phyloP scores from a whole-genome alignment of 2,329 filamentous ascomycete species.

The Didymosphaeria variabile region DNA sequence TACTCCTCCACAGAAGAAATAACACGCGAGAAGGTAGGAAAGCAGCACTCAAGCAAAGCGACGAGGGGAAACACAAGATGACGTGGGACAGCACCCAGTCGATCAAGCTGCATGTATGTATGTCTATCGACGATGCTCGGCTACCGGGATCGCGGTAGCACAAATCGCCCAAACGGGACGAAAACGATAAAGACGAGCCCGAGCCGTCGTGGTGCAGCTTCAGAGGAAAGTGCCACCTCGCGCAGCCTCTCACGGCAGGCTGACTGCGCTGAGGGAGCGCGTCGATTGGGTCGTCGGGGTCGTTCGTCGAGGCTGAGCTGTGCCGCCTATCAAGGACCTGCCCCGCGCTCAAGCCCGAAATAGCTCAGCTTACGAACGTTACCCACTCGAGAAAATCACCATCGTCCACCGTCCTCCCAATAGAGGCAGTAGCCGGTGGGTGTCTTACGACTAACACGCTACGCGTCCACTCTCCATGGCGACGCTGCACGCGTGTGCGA shows the following conservation, averaged over 20 bases:
- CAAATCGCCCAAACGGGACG: constrained; percentile 9
- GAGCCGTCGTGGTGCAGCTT: constrained; percentile 4
- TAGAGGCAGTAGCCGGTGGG: not conserved
- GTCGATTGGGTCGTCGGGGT: constrained; percentile 5
- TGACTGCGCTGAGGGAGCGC: not conserved
- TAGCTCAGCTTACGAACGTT: constrained; percentile 5
- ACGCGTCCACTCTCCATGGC: not conserved
- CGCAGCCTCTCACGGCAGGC: constrained; percentile 2
- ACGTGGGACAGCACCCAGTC: constrained; percentile 5
- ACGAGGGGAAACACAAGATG: constrained; percentile 1
- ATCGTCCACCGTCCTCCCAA: not conserved
- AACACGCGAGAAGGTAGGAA: not conserved
- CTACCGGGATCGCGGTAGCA: not conserved
- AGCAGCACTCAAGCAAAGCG: not conserved
- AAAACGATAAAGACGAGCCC: constrained; percentile 13
- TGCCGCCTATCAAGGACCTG: not conserved
- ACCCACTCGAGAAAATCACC: not conserved
- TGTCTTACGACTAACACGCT: no score
- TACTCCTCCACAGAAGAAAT: not conserved
- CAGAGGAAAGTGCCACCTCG: not conserved
- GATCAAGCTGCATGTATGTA: not conserved
- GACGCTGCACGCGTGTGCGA: not conserved
- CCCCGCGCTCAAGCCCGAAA: constrained; percentile 5
- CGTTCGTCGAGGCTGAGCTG: constrained; percentile 10
- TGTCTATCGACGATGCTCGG: not conserved